These are phyloP conservation scores for Rubia yunnanensis DNA, from an alignment of 257 asterid genomes.

Conservation along the genomic window DNA sequence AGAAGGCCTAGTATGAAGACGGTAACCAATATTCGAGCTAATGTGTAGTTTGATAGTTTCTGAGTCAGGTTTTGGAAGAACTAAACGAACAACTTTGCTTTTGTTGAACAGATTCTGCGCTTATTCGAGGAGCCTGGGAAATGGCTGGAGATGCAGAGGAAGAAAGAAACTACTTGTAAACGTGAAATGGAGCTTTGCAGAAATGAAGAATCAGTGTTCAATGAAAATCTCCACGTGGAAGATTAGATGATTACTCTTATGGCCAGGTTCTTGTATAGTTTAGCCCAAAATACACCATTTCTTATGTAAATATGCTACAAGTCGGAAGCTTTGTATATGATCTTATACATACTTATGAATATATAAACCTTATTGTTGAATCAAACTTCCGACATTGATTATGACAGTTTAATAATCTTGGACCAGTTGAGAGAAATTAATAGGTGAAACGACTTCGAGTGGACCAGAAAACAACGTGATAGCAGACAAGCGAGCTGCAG, in stretches of 20 bases:
- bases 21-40: constrained; percentile 21
- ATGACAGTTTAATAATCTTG: not conserved
- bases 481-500: constrained; percentile 30
- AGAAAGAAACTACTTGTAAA: constrained; percentile 27
- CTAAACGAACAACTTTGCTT: not conserved
- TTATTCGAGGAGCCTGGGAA: constrained; percentile 43
- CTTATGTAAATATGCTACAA: not conserved
- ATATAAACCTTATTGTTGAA: not conserved
- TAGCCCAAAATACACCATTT: not conserved
- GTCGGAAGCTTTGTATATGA: not conserved
- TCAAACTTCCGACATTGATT: not conserved
- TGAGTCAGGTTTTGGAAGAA: not conserved
- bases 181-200: constrained; percentile 20
- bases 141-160: constrained; percentile 40
- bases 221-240: constrained; percentile 19
- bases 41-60: not conserved
- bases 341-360: no score
- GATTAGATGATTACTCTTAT: not conserved
- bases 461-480: constrained; percentile 28
- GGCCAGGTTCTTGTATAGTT: not conserved
- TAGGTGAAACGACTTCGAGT: constrained; percentile 23
- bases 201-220: constrained; percentile 20
- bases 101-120: constrained; percentile 41
- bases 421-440: constrained; percentile 25
- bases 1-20: constrained; percentile 74